Evolutionary conservation across 345 rosid species (phyloP).

Genomic region (Aethionema arabicum): DNA sequence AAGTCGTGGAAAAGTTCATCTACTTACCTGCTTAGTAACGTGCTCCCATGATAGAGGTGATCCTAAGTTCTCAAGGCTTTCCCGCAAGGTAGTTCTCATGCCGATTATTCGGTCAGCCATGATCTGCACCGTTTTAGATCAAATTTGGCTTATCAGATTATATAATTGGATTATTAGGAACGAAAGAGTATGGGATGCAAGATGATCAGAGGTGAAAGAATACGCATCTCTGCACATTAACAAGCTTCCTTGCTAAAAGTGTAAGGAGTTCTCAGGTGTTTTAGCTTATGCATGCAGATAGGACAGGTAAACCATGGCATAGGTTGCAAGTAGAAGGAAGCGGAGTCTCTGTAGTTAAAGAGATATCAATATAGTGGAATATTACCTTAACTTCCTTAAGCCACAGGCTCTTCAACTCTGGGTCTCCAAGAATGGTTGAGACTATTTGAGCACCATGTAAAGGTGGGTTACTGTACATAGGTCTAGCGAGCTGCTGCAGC

Average conservation of each 20-base stretch:
- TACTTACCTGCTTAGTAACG: conserved; percentile 75
- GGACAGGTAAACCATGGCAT: neutral
- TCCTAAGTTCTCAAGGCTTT: conserved; percentile 80
- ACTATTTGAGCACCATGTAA: conserved; percentile 84
- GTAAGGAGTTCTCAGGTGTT: conserved; percentile 1
- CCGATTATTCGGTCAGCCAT: conserved; percentile 98
- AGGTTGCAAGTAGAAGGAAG: conserved; percentile 14
- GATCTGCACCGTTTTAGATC: conserved; percentile 38
- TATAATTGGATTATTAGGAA: neutral
- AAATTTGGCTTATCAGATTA: conserved; percentile 15
- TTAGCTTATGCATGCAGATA: conserved; percentile 6
- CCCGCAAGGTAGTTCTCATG: conserved; percentile 73
- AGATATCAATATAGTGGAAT: neutral
- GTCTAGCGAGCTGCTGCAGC: conserved; percentile 95
- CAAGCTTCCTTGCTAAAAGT: neutral
- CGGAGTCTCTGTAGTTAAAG: neutral
- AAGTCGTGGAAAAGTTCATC: neutral
- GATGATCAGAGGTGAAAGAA: neutral
- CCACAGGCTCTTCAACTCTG: conserved; percentile 80
- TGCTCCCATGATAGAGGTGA: conserved; percentile 88
- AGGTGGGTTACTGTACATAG: conserved; percentile 99
- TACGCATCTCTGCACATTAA: neutral
- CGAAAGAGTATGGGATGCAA: conserved; percentile 11
- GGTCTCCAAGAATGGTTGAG: conserved; percentile 73
- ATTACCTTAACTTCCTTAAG: conserved; percentile 90